A percentile compares a stretch with the other conserved stretches of the same genome.
Evolutionary conservation across 805 yeast species (phyloP).

Genomic region (Candida sithepensis): DNA sequence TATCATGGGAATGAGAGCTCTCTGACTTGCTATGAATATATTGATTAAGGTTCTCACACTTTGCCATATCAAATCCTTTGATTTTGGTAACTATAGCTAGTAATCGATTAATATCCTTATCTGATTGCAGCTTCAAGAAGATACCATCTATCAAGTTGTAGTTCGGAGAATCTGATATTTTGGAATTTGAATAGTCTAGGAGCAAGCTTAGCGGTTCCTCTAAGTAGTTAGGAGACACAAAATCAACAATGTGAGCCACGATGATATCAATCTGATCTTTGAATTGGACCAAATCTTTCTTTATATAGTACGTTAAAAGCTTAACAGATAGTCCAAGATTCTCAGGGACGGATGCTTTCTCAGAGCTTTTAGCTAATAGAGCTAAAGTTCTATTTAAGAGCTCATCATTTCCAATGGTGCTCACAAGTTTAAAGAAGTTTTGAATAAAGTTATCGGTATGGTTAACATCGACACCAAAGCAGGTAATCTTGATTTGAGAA

Average conservation of each 20-base stretch:
- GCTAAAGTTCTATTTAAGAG: constrained; percentile 6
- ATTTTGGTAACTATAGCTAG: constrained; percentile 10
- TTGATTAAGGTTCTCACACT: constrained; percentile 19
- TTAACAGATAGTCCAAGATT: constrained; percentile 19
- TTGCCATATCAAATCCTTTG: constrained; percentile 17
- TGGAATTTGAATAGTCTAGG: constrained; percentile 23
- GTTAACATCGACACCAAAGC: constrained; percentile 7
- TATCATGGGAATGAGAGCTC: constrained; percentile 1
- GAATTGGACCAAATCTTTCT: constrained; percentile 18
- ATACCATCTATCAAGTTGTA: constrained; percentile 35
- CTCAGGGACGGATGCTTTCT: background rate
- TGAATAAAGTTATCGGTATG: constrained; percentile 18
- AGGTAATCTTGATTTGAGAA: constrained; percentile 14
- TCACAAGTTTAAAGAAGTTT: constrained; percentile 22
- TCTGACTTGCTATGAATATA: constrained; percentile 19
- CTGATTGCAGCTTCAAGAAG: constrained; percentile 27
- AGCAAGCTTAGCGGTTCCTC: constrained; percentile 33
- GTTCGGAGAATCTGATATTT: constrained; percentile 18
- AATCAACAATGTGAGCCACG: constrained; percentile 28
- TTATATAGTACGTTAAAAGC: constrained; percentile 28
- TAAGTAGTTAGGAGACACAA: constrained; percentile 28
- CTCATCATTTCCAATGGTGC: constrained; percentile 12
- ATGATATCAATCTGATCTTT: constrained; percentile 30
- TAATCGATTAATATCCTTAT: constrained; percentile 12
- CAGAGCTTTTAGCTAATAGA: background rate